Evolutionary conservation across 1,284 basidiomycete species (phyloP).

Genomic region (Malassezia vespertilionis): DNA sequence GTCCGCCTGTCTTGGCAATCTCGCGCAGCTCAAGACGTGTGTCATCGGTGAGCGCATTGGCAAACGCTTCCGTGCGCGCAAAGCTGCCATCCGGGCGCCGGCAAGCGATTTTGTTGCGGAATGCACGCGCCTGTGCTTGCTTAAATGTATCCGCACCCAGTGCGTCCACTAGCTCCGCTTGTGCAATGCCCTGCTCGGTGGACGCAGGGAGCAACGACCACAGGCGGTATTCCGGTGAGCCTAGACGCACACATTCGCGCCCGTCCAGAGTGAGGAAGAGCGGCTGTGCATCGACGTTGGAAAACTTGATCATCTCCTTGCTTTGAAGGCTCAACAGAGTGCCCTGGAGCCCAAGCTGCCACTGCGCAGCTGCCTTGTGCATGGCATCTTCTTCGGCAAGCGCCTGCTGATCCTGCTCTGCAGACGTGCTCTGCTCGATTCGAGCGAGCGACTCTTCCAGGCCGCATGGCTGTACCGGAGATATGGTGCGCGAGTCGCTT

Average conservation of each 20-base stretch:
- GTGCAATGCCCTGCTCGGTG: conserved; percentile 26
- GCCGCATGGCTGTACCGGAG: conserved; percentile 15
- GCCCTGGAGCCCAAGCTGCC: conserved; percentile 41
- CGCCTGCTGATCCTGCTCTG: conserved; percentile 22
- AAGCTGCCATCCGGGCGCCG: conserved; percentile 83
- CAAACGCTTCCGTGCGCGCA: conserved; percentile 54
- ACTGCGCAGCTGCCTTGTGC: conserved; percentile 36
- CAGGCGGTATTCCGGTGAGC: conserved; percentile 40
- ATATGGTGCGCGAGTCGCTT: conserved; percentile 27
- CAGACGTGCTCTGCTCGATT: conserved; percentile 16
- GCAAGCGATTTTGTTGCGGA: conserved; percentile 92
- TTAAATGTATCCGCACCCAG: conserved; percentile 44
- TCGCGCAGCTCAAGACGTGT: conserved; percentile 61
- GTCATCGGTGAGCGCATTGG: conserved; percentile 29
- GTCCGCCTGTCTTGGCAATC: conserved; percentile 62
- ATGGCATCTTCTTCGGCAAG: conserved; percentile 29
- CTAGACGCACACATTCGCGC: conserved; percentile 17
- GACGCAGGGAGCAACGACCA: conserved; percentile 34
- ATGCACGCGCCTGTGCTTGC: conserved; percentile 77
- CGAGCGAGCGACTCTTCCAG: conserved; percentile 14
- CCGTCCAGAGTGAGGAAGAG: conserved; percentile 21
- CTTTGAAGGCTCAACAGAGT: conserved; percentile 37
- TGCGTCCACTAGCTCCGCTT: conserved; percentile 30
- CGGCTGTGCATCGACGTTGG: conserved; percentile 19
- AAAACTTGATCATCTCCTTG: conserved; percentile 33